phyloP scores from a whole-genome alignment of 2,329 filamentous ascomycete species.

The Penicillium sclerotiorum region DNA sequence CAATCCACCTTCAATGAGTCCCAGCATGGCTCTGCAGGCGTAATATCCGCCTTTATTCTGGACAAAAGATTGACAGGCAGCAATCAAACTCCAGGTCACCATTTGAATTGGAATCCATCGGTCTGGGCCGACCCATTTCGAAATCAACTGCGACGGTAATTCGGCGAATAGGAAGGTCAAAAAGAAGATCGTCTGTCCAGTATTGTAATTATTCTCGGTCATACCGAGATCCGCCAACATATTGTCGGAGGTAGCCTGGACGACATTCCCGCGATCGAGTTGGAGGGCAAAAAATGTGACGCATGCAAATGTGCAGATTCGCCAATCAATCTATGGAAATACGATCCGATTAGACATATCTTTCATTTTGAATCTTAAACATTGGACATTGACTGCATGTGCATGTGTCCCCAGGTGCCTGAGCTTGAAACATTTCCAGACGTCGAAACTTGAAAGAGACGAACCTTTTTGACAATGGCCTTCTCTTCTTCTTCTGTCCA shows the following conservation, averaged over 20 bases:
- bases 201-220: slow-evolving; percentile 53
- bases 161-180: slow-evolving; percentile 51
- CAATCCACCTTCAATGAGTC: slow-evolving; percentile 58
- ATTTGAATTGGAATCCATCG: slow-evolving; percentile 64
- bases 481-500: slow-evolving; percentile 51
- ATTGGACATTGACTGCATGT: too few relatives aligned
- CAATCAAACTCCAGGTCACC: slow-evolving; percentile 58
- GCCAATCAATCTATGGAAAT: slow-evolving; percentile 41
- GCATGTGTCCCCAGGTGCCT: too few relatives aligned
- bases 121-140: slow-evolving; percentile 61
- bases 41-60: slow-evolving; percentile 48
- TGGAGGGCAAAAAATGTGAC: slow-evolving; percentile 67
- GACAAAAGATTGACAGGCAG: slow-evolving; percentile 54
- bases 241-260: slow-evolving; percentile 64
- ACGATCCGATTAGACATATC: not conserved
- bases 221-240: slow-evolving; percentile 55
- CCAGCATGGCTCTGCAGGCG: slow-evolving; percentile 50
- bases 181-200: slow-evolving; percentile 45
- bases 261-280: slow-evolving; percentile 64
- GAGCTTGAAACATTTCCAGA: too few relatives aligned
- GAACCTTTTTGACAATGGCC: slow-evolving; percentile 41
- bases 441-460: not conserved
- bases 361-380: too few relatives aligned
- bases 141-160: slow-evolving; percentile 63
- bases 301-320: slow-evolving; percentile 50